A percentile compares a stretch with the other conserved stretches of the same genome.
Conservation (phyloP, 176 grass and related monocot genomes). For the Puccinellia tenuiflora region DNA sequence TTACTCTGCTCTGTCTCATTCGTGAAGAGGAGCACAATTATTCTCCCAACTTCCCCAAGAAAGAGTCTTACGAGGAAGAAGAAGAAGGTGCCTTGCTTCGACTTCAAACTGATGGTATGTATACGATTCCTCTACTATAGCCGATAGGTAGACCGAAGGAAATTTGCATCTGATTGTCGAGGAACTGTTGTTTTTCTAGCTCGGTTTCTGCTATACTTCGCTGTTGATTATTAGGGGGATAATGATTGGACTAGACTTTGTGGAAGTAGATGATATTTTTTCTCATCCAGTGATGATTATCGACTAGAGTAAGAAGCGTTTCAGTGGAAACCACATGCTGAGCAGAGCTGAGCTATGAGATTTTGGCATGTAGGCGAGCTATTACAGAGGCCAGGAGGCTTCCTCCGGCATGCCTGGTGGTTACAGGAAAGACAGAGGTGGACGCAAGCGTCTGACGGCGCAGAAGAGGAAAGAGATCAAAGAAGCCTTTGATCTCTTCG, state of each 20-base stretch:
- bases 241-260: neutral
- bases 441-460: conserved; percentile 26
- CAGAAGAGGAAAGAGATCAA: conserved; percentile 75
- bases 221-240: neutral
- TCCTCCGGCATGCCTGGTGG: neutral
- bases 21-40: neutral
- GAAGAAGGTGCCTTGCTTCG: neutral
- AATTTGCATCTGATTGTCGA: neutral
- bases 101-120: neutral
- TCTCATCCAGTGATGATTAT: neutral
- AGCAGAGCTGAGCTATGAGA: conserved; percentile 10
- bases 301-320: neutral
- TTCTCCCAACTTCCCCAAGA: neutral
- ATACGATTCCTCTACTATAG: neutral
- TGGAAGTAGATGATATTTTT: neutral
- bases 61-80: neutral
- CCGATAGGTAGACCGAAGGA: neutral
- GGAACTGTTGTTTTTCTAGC: neutral
- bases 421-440: conserved; percentile 21
- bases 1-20: neutral
- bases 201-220: neutral
- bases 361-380: neutral
- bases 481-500: conserved; percentile 79
- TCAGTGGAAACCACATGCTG: neutral
- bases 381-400: conserved; percentile 1